Percentiles rank a stretch among this genome's conserved stretches.
phyloP scores from a whole-genome alignment of 345 rosid species.

The Lumnitzera racemosa region DNA sequence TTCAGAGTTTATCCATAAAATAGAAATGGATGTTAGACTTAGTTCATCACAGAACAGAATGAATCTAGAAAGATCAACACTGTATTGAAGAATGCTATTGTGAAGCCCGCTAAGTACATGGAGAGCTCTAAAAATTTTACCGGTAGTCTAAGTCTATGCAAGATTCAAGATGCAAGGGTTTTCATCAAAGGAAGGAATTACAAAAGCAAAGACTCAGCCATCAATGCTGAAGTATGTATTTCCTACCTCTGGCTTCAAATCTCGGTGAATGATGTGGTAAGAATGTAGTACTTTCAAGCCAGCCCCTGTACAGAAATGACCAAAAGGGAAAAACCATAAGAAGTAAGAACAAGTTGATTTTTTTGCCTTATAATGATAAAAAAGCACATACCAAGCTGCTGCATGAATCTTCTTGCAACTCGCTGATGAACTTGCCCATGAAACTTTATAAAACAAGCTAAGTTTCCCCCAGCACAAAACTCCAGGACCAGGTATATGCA shows the following conservation, averaged over 20 bases:
- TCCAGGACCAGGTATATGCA: constrained; percentile 42
- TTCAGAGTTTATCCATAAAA: too few species aligned
- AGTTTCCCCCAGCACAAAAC: constrained; percentile 52
- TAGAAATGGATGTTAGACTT: too few species aligned
- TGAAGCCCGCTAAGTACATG: too few species aligned
- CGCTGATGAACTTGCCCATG: constrained; percentile 47
- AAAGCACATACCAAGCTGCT: constrained; percentile 45
- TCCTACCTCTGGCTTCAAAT: constrained; percentile 60
- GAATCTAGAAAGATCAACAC: too few species aligned
- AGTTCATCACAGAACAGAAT: too few species aligned
- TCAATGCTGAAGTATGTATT: neutral
- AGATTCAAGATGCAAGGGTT: neutral
- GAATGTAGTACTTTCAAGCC: constrained; percentile 53
- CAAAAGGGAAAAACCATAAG: too few species aligned
- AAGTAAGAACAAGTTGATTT: neutral
- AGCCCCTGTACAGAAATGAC: constrained; percentile 29
- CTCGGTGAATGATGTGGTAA: constrained; percentile 48
- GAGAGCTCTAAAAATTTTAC: too few species aligned
- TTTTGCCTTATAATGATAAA: neutral
- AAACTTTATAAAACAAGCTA: constrained; percentile 37
- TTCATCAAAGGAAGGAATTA: neutral
- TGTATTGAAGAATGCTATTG: too few species aligned
- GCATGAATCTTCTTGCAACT: constrained; percentile 44
- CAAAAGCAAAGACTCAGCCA: neutral
- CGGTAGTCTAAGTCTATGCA: too few species aligned